A percentile compares a stretch with the other conserved stretches of the same genome.
Evolutionary conservation across 495 filamentous ascomycete species (phyloP).

Genomic region (Letharia columbiana): DNA sequence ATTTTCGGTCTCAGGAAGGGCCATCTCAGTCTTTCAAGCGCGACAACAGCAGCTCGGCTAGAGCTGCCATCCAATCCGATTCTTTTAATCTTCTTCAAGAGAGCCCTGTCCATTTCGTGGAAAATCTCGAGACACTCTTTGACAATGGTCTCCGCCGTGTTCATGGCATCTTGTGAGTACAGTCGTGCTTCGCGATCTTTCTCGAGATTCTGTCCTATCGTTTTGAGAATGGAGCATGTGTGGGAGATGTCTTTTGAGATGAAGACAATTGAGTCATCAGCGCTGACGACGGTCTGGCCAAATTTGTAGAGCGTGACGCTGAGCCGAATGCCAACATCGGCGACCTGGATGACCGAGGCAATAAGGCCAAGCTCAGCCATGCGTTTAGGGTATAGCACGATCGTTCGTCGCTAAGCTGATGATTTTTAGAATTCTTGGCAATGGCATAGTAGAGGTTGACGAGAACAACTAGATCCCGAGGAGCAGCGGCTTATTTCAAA

Average conservation of each 20-base stretch:
- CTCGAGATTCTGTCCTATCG: constrained; percentile 26
- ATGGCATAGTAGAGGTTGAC: neutral
- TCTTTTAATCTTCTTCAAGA: constrained; percentile 15
- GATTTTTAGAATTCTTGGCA: no score
- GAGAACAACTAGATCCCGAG: neutral
- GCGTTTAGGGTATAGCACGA: neutral
- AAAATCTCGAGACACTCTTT: constrained; percentile 28
- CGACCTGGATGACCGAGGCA: constrained; percentile 32
- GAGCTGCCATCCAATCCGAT: neutral
- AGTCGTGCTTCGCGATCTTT: constrained; percentile 24
- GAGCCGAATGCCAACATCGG: constrained; percentile 30
- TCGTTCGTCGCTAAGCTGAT: neutral
- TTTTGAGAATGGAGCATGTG: constrained; percentile 28
- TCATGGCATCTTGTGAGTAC: constrained; percentile 25
- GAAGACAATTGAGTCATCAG: constrained; percentile 25
- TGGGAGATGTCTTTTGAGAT: constrained; percentile 34
- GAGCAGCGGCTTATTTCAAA: neutral
- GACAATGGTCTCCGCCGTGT: constrained; percentile 20
- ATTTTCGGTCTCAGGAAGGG: constrained; percentile 26
- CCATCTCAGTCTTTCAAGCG: constrained; percentile 21
- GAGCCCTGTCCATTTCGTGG: constrained; percentile 24
- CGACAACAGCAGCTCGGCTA: neutral
- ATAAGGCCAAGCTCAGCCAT: constrained; percentile 28
- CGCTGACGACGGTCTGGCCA: constrained; percentile 27
- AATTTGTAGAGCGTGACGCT: constrained; percentile 32